Percentiles rank a stretch among this genome's conserved stretches.
Evolutionary conservation across 768 basidiomycete species (phyloP).

Genomic region (Tephrocybe sp.): DNA sequence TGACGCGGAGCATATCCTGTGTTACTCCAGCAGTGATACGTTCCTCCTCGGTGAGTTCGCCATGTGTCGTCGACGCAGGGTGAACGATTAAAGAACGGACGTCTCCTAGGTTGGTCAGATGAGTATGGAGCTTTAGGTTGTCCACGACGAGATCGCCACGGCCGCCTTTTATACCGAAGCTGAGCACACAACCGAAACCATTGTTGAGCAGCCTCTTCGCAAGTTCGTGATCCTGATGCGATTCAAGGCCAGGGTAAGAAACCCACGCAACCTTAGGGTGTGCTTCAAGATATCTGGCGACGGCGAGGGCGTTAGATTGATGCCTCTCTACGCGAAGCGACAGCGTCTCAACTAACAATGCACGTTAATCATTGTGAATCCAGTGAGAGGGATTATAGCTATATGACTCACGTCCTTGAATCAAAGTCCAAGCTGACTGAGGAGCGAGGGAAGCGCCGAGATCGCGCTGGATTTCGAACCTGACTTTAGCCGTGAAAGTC

Average conservation of each 20-base stretch:
- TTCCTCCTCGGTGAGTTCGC: conserved; percentile 48
- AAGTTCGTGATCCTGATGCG: conserved; percentile 46
- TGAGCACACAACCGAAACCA: conserved; percentile 56
- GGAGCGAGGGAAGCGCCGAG: conserved; percentile 51
- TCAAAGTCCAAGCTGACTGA: conserved; percentile 53
- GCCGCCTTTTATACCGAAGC: conserved; percentile 56
- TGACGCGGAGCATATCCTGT: conserved; percentile 54
- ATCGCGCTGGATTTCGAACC: conserved; percentile 54
- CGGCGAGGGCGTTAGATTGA: conserved; percentile 48
- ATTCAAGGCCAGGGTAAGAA: conserved; percentile 53
- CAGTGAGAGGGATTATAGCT: not conserved
- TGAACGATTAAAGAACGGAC: conserved; percentile 61
- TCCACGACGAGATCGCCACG: conserved; percentile 30
- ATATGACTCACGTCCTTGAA: conserved; percentile 37
- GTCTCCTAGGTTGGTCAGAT: conserved; percentile 38
- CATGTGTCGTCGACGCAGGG: conserved; percentile 59
- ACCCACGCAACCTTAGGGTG: conserved; percentile 62
- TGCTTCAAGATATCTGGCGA: conserved; percentile 42
- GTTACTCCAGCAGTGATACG: conserved; percentile 48
- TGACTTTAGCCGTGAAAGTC: conserved; percentile 19
- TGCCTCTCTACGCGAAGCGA: conserved; percentile 60
- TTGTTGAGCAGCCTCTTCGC: conserved; percentile 41
- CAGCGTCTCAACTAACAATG: conserved; percentile 46
- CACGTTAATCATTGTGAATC: not conserved
- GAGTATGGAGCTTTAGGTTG: conserved; percentile 31